Percentiles rank a stretch among this genome's conserved stretches.
Evolutionary conservation across 2,329 filamentous ascomycete species (phyloP).

Genomic region (Cladosporium sp.): DNA sequence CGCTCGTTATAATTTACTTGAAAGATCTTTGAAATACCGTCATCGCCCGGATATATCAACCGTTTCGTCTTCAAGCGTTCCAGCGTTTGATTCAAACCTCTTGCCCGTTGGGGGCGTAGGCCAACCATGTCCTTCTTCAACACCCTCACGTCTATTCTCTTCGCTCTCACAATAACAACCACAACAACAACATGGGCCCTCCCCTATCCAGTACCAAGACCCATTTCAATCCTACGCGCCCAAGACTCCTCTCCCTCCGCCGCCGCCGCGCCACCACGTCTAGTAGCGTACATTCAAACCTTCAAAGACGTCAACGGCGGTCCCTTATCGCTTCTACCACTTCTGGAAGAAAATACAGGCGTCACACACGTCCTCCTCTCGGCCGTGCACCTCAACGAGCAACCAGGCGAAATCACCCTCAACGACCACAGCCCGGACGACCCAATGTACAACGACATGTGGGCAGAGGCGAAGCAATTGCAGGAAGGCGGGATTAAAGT

Average conservation of each 20-base stretch:
- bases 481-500: slow-evolving; percentile 28
- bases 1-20: neutral
- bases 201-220: neutral
- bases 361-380: slow-evolving; percentile 28
- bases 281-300: slow-evolving; percentile 28
- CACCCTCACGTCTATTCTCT: neutral
- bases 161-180: slow-evolving; percentile 8
- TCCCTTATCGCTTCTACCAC: slow-evolving; percentile 24
- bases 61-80: too few relatives aligned
- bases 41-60: neutral
- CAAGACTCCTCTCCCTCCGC: neutral
- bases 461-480: slow-evolving; percentile 24
- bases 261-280: slow-evolving; percentile 11
- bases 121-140: neutral
- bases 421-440: slow-evolving; percentile 26
- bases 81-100: neutral
- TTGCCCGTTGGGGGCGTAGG: neutral
- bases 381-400: slow-evolving; percentile 27
- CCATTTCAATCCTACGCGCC: neutral
- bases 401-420: slow-evolving; percentile 23
- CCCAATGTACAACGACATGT: slow-evolving; percentile 21
- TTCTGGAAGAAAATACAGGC: slow-evolving; percentile 23
- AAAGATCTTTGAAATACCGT: neutral
- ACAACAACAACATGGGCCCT: slow-evolving; percentile 2
- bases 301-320: slow-evolving; percentile 22